phyloP scores from a whole-genome alignment of 805 yeast species.

The Ogataea nakhonphanomensis region DNA sequence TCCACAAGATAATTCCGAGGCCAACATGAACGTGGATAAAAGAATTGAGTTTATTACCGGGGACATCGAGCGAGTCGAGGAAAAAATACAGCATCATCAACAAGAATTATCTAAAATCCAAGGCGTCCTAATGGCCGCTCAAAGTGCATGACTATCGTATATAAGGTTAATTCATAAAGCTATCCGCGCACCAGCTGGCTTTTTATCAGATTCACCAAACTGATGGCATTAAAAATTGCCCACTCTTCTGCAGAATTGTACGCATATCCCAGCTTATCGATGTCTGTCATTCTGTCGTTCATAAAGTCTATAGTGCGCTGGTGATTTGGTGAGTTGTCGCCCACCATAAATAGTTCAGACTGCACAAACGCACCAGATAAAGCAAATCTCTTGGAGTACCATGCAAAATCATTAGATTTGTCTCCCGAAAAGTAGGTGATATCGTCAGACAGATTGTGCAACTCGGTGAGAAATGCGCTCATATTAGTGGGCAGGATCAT shows the following conservation, averaged over 20 bases:
- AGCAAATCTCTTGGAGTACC: slow-evolving; percentile 87
- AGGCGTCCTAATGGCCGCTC: slow-evolving; percentile 34
- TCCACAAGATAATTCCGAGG: slow-evolving; percentile 84
- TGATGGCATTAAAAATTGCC: slow-evolving; percentile 63
- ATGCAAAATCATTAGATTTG: slow-evolving; percentile 71
- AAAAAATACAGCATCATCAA: slow-evolving; percentile 57
- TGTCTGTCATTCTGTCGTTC: slow-evolving; percentile 50
- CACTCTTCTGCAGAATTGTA: slow-evolving; percentile 74
- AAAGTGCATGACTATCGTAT: slow-evolving; percentile 13
- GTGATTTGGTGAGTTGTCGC: slow-evolving; percentile 58
- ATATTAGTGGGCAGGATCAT: slow-evolving; percentile 65
- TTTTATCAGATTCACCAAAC: slow-evolving; percentile 62
- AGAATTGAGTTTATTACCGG: slow-evolving; percentile 81
- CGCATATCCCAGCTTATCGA: slow-evolving; percentile 54
- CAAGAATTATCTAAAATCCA: slow-evolving; percentile 56
- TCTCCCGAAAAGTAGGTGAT: slow-evolving; percentile 79
- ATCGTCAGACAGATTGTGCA: slow-evolving; percentile 79
- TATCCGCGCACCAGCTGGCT: slow-evolving; percentile 66
- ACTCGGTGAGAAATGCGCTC: slow-evolving; percentile 55
- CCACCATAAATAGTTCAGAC: slow-evolving; percentile 76
- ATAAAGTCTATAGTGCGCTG: slow-evolving; percentile 62
- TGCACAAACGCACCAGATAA: slow-evolving; percentile 68
- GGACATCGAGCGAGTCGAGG: slow-evolving; percentile 78
- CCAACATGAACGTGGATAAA: slow-evolving; percentile 77
- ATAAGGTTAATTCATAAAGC: not conserved